Evolutionary conservation across 768 basidiomycete genomes (phyloP), one percentile per base, ranked within the genome.

Genomic region (Mycena metata): DNA sequence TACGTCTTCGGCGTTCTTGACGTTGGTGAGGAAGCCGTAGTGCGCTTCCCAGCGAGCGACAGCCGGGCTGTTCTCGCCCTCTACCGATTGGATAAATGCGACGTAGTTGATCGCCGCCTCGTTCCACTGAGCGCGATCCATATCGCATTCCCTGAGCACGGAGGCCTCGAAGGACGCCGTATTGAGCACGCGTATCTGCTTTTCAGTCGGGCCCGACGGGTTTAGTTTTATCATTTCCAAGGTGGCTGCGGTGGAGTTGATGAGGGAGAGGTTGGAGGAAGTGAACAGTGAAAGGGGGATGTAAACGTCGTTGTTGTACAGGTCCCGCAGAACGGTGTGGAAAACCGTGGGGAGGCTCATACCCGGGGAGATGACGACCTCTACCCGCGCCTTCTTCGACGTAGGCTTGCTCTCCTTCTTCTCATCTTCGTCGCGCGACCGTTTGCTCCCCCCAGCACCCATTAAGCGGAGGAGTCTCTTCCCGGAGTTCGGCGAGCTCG

Each of bases 201-300:
- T 57, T 5, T 33, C 51, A 2, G n/a, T 43, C 0, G 21, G 23
- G 3, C 2, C 12, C 15, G 7, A 2, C 1, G 39, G 9, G 42
- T 66, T 66, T 0, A 24, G 8, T 15, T 58, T 60, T 13, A n/a
- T 13, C 21, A 33, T 42, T 4, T 5, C 15, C 16, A 66, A 9
- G 4, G 41, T 24, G 5, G 30, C 5, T 0, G 54, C 42, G 12
- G 26, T 50, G 10, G 19, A 7, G 30, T 51, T 66, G 12, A 66
- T 21, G 39, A 17, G 10, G 0, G 50, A 35, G 19, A 66, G 65
- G n/a, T 33, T 60, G 17, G 35, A 15, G 41, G 49, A 43, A 15
- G 65, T 66, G 57, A 66, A 66, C 16, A 45, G 41, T 39, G 65
- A 59, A 1, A 66, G 50, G 16, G 57, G 57, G 5, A 54, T 43